phyloP scores from a whole-genome alignment of 495 filamentous ascomycete genomes.

The Tricharina praecox region DNA sequence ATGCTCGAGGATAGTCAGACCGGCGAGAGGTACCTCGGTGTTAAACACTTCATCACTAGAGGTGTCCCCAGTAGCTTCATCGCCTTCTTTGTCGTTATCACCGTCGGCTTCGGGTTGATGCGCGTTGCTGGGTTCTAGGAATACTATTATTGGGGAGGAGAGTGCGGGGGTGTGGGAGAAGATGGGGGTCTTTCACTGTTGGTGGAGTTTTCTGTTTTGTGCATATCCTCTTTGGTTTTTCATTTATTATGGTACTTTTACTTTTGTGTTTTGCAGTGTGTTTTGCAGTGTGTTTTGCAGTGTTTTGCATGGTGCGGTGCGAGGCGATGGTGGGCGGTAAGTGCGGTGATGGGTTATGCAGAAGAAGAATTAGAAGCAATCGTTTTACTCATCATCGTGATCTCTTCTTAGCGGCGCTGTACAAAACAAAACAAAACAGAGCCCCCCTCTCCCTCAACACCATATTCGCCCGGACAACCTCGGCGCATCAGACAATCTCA shows the following conservation, averaged over 20 bases:
- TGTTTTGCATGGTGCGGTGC: too few relatives aligned
- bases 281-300: too few relatives aligned
- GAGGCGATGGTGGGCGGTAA: too few relatives aligned
- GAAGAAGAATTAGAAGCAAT: not conserved
- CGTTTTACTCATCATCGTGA: not conserved
- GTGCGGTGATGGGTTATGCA: not conserved
- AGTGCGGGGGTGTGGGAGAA: not conserved
- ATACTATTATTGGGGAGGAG: not conserved
- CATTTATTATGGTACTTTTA: not conserved
- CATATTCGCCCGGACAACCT: too few relatives aligned
- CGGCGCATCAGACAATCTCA: too few relatives aligned
- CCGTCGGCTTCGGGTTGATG: conserved; percentile 71
- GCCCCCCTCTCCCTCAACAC: not conserved
- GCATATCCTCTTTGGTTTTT: not conserved
- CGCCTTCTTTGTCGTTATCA: conserved; percentile 65
- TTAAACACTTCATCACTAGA: conserved; percentile 82
- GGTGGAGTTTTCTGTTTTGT: too few relatives aligned
- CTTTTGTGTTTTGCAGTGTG: not conserved
- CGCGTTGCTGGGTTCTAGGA: conserved; percentile 51
- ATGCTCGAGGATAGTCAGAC: conserved; percentile 95
- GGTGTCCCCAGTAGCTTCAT: conserved; percentile 76
- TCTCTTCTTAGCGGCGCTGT: too few relatives aligned
- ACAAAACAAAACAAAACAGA: not conserved
- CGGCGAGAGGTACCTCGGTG: conserved; percentile 77
- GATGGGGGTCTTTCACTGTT: too few relatives aligned